phyloP scores from a whole-genome alignment of 495 filamentous ascomycete species.

The Lineolata rhizophorae region DNA sequence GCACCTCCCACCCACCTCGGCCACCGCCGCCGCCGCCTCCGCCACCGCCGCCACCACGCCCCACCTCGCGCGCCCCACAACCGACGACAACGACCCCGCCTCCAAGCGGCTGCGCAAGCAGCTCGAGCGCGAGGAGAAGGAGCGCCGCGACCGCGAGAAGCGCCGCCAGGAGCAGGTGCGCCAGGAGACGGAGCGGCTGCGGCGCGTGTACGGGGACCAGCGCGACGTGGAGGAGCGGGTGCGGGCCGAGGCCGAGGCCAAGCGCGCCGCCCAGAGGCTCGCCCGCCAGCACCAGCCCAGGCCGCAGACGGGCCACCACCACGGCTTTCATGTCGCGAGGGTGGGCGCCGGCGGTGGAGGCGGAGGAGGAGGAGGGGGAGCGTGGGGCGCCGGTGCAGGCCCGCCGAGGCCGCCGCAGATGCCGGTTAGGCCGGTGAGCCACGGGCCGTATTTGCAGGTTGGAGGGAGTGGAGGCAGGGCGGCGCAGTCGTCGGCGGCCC shows the following conservation, averaged over 20 bases:
- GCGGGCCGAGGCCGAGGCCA: neutral
- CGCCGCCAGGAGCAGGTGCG: constrained; percentile 50
- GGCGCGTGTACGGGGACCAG: constrained; percentile 44
- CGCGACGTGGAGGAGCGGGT: constrained; percentile 3
- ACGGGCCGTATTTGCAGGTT: neutral
- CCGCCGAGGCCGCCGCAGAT: too few relatives aligned
- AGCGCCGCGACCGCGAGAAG: constrained; percentile 37
- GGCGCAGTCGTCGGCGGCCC: constrained; percentile 5
- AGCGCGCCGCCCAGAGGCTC: neutral
- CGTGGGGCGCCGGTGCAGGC: too few relatives aligned
- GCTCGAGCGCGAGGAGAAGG: constrained; percentile 33
- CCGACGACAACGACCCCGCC: too few relatives aligned
- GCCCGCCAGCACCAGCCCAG: neutral
- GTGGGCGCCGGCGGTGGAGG: too few relatives aligned
- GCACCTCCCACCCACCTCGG: too few relatives aligned
- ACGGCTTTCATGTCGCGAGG: too few relatives aligned
- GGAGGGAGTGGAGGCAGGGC: constrained; percentile 4
- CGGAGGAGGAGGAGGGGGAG: too few relatives aligned
- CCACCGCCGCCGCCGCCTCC: too few relatives aligned
- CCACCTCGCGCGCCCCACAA: too few relatives aligned
- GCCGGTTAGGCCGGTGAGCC: too few relatives aligned
- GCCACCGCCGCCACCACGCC: too few relatives aligned
- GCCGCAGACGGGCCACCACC: neutral
- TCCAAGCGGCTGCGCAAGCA: constrained; percentile 52
- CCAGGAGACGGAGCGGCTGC: constrained; percentile 65